Percentiles rank a stretch among this genome's conserved stretches.
Evolutionary conservation across 176 grass and related monocot genomes (phyloP).

Genomic region (Phoenix dactylifera): DNA sequence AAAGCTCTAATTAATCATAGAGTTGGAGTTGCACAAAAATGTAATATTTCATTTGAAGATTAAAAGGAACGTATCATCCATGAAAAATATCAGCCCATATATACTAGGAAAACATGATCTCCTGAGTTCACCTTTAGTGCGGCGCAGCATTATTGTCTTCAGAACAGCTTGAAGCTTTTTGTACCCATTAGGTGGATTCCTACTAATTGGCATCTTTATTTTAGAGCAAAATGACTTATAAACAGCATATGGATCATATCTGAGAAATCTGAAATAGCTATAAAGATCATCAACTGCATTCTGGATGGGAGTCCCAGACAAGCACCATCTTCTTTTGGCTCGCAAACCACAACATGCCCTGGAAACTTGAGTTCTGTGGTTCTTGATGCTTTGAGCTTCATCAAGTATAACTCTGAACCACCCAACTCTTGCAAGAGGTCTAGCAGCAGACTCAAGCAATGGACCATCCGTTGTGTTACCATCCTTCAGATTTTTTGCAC

Average conservation of each 20-base stretch:
- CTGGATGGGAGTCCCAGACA: slow-evolving; percentile 98
- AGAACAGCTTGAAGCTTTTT: slow-evolving; percentile 91
- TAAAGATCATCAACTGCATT: slow-evolving; percentile 95
- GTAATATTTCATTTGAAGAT: too few relatives aligned
- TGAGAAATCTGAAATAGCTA: slow-evolving; percentile 96
- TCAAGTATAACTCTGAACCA: slow-evolving; percentile 99
- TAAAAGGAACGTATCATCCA: too few relatives aligned
- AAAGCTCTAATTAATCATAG: too few relatives aligned
- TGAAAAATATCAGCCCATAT: too few relatives aligned
- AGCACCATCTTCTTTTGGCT: slow-evolving; percentile 99
- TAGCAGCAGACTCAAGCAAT: slow-evolving; percentile 45
- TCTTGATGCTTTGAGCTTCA: slow-evolving; percentile 99
- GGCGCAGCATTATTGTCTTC: slow-evolving; percentile 95
- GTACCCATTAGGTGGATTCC: slow-evolving; percentile 68
- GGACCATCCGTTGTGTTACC: slow-evolving; percentile 27
- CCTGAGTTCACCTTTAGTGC: slow-evolving; percentile 73
- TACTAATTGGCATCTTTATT: slow-evolving; percentile 85
- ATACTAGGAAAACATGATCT: too few relatives aligned
- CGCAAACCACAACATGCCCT: slow-evolving; percentile 93
- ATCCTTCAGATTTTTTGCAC: slow-evolving; percentile 37
- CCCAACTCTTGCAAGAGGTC: slow-evolving; percentile 80
- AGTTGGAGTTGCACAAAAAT: too few relatives aligned
- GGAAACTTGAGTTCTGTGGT: slow-evolving; percentile 89
- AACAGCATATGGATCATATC: slow-evolving; percentile 72
- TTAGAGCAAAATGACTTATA: slow-evolving; percentile 69